A percentile compares a stretch with the other conserved stretches of the same genome.
These are phyloP conservation scores for Phytophthora meadii DNA, from an alignment of 352 stramenopile genomes.

Conservation along the genomic window DNA sequence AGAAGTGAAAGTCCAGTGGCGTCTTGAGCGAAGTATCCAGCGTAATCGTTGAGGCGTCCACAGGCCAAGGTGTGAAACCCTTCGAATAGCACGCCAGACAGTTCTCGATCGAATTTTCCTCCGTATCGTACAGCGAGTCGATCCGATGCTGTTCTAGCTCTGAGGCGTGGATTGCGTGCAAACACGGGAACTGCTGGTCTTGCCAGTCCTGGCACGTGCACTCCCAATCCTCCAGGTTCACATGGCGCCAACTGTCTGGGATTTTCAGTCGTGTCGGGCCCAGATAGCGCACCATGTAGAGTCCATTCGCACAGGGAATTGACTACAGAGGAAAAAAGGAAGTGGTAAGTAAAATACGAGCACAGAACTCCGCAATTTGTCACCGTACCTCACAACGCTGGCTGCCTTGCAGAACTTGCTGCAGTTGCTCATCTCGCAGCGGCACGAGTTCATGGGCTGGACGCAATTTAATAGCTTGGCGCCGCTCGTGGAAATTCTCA, in stretches of 20 bases:
- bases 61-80: constrained; percentile 67
- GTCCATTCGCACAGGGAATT: constrained; percentile 78
- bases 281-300: constrained; percentile 83
- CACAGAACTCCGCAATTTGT: neutral
- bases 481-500: constrained; percentile 73
- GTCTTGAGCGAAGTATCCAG: constrained; percentile 61
- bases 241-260: constrained; percentile 79
- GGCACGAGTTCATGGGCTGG: constrained; percentile 70
- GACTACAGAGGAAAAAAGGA: constrained; percentile 45
- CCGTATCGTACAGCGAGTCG: constrained; percentile 73
- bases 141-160: constrained; percentile 78
- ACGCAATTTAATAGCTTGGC: constrained; percentile 58
- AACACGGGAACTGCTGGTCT: constrained; percentile 76
- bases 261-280: constrained; percentile 57
- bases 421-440: constrained; percentile 64
- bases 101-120: constrained; percentile 73
- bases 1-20: constrained; percentile 72
- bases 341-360: constrained; percentile 18
- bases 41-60: constrained; percentile 56
- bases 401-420: constrained; percentile 75
- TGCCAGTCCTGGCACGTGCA: constrained; percentile 87
- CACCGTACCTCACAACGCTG: constrained; percentile 78
- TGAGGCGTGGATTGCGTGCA: constrained; percentile 77
- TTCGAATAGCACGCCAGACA: constrained; percentile 67
- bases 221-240: constrained; percentile 78